phyloP scores from a whole-genome alignment of 768 basidiomycete genomes.

The Suillus tomentosus region DNA sequence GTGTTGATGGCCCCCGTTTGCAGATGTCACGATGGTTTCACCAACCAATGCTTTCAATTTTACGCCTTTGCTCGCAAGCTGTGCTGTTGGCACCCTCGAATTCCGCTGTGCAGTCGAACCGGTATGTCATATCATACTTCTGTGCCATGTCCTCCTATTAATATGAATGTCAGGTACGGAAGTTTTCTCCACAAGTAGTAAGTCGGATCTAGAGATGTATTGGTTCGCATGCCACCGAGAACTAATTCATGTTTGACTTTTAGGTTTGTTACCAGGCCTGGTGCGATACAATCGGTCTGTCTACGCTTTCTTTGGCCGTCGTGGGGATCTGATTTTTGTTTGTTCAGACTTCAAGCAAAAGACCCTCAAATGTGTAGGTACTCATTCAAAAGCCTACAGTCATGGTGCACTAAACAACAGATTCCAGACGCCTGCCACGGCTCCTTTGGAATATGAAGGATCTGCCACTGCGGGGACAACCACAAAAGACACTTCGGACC shows the following conservation, averaged over 20 bases:
- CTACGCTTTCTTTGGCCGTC: conserved; percentile 1
- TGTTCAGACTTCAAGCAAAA: conserved; percentile 60
- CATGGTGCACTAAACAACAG: neutral
- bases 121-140: conserved; percentile 42
- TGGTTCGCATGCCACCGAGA: neutral
- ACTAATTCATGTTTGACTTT: neutral
- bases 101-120: conserved; percentile 81
- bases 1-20: conserved; percentile 10
- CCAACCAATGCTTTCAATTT: conserved; percentile 51
- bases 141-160: conserved; percentile 10
- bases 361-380: conserved; percentile 59
- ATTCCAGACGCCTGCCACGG: conserved; percentile 65
- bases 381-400: neutral
- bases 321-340: conserved; percentile 7
- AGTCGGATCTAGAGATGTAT: conserved; percentile 18
- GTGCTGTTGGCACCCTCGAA: conserved; percentile 83
- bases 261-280: conserved; percentile 73
- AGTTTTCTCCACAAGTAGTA: conserved; percentile 59
- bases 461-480: conserved; percentile 19
- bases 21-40: conserved; percentile 69
- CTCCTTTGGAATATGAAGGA: conserved; percentile 38
- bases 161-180: conserved; percentile 44
- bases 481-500: conserved; percentile 22
- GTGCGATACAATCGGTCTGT: conserved; percentile 69
- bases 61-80: conserved; percentile 50